These are phyloP conservation scores for Pichia pseudocactophila DNA, from an alignment of 805 yeast genomes.

Conservation along the genomic window DNA sequence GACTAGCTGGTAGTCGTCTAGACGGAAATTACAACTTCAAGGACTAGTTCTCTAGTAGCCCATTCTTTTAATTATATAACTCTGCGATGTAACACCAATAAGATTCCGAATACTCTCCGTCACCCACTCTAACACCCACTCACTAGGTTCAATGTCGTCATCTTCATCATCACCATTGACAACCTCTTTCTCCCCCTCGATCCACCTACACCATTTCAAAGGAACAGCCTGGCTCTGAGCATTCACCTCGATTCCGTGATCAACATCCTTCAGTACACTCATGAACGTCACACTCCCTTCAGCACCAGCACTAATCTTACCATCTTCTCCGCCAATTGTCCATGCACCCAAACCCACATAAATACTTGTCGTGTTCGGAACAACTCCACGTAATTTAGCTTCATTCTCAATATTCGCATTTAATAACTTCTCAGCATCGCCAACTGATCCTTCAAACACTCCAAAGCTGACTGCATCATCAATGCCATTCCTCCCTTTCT, in stretches of 20 bases:
- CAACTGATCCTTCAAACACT: conserved; percentile 63
- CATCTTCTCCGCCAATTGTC: conserved; percentile 19
- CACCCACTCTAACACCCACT: conserved; percentile 76
- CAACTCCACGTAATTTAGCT: conserved; percentile 31
- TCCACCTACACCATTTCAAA: conserved; percentile 85
- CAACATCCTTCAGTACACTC: conserved; percentile 65
- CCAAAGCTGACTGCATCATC: conserved; percentile 40
- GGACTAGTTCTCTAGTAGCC: conserved; percentile 35
- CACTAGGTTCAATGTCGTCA: conserved; percentile 50
- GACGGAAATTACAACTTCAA: too few relatives aligned
- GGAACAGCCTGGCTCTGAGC: conserved; percentile 90
- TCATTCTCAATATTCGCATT: conserved; percentile 78
- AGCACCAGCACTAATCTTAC: conserved; percentile 40
- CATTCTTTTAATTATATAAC: conserved; percentile 87
- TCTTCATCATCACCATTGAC: conserved; percentile 28
- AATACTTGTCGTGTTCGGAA: conserved; percentile 21
- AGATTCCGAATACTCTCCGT: conserved; percentile 69
- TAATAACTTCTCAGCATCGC: conserved; percentile 83
- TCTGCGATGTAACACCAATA: conserved; percentile 83
- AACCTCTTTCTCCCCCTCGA: too few relatives aligned
- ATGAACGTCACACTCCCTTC: conserved; percentile 64
- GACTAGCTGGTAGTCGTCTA: too few relatives aligned
- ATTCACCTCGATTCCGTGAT: conserved; percentile 63
- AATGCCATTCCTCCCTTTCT: conserved; percentile 33
- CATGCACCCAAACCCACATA: conserved; percentile 28